phyloP scores from a whole-genome alignment of 768 basidiomycete species.

The Asterophora parasitica region DNA sequence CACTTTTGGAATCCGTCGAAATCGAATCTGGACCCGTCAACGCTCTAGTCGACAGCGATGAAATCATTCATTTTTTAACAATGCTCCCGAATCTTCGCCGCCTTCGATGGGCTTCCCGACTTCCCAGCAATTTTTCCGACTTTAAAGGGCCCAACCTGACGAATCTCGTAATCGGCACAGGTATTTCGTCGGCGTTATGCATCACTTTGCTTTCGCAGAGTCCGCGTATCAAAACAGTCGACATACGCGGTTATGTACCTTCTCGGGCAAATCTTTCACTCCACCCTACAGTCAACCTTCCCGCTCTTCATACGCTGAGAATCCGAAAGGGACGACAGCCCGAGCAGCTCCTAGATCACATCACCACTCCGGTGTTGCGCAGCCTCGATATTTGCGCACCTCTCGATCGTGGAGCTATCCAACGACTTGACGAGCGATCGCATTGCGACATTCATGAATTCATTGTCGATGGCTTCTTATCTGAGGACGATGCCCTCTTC shows the following conservation, averaged over 20 bases:
- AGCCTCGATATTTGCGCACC: not conserved
- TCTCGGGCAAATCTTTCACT: not conserved
- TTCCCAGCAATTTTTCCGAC: too few relatives aligned
- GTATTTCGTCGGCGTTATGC: not conserved
- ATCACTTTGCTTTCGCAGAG: not conserved
- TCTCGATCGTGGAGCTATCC: not conserved
- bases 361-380: not conserved
- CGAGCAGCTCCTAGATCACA: not conserved
- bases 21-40: too few relatives aligned
- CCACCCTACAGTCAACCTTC: not conserved
- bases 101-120: too few relatives aligned
- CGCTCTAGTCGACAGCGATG: too few relatives aligned
- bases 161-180: not conserved
- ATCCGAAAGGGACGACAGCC: not conserved
- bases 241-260: too few relatives aligned
- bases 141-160: not conserved
- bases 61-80: too few relatives aligned
- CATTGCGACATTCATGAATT: too few relatives aligned
- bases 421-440: too few relatives aligned
- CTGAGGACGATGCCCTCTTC: too few relatives aligned
- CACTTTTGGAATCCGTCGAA: too few relatives aligned
- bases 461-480: not conserved
- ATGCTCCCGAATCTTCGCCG: too few relatives aligned
- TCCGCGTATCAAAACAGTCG: too few relatives aligned
- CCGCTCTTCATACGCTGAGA: not conserved